A percentile compares a stretch with the other conserved stretches of the same genome.
Evolutionary conservation across 2,329 filamentous ascomycete species (phyloP).

Genomic region (Hypoxylon sp.): DNA sequence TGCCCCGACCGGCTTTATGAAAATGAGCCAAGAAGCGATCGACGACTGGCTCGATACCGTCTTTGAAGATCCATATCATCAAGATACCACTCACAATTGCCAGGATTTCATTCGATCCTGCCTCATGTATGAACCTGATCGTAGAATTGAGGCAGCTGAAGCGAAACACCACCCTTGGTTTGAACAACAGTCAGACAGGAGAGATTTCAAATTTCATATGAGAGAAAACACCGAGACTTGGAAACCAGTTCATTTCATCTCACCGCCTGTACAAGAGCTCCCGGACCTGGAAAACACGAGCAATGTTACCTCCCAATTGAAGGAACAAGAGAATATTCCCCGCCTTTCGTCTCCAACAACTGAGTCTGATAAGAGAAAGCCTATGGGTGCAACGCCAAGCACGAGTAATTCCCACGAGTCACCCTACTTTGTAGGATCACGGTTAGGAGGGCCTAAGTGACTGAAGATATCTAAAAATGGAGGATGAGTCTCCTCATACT

Average conservation of each 20-base stretch:
- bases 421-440: slow-evolving; percentile 18
- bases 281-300: slow-evolving; percentile 21
- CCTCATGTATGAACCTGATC: slow-evolving; percentile 52
- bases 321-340: neutral
- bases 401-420: slow-evolving; percentile 8
- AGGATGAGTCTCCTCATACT: neutral
- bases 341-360: neutral
- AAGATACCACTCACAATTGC: slow-evolving; percentile 42
- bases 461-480: slow-evolving; percentile 1
- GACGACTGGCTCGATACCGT: slow-evolving; percentile 36
- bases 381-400: neutral
- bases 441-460: slow-evolving; percentile 8
- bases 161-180: slow-evolving; percentile 59
- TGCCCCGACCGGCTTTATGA: slow-evolving; percentile 40
- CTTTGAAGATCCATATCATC: slow-evolving; percentile 22
- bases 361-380: slow-evolving; percentile 15
- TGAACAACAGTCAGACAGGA: slow-evolving; percentile 30
- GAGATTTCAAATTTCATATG: slow-evolving; percentile 21
- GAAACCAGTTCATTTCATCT: slow-evolving; percentile 40
- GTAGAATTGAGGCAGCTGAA: slow-evolving; percentile 55
- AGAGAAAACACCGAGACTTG: slow-evolving; percentile 38
- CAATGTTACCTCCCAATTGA: neutral
- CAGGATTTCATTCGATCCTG: slow-evolving; percentile 57
- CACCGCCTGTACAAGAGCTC: slow-evolving; percentile 49
- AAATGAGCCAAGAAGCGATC: slow-evolving; percentile 47